Base-by-base conservation (phyloP, 257 asterid genomes). In the Rhazya stricta region DNA sequence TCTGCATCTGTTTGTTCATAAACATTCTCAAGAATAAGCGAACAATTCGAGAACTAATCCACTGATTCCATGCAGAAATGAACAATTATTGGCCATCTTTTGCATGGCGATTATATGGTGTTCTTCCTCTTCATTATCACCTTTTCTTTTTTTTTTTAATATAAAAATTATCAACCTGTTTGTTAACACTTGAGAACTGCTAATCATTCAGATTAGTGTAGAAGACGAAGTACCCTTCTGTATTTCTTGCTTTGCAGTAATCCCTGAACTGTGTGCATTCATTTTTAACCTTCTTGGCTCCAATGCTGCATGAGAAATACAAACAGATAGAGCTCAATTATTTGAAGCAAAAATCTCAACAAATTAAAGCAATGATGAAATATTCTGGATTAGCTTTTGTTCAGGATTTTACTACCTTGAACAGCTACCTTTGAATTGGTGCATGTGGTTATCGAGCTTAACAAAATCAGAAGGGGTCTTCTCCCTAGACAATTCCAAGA, bases 351-450 rank as follows among this genome's bases (percentile, higher is more conserved):
- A 30, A 74, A 19, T 18, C 13, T 21, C 27, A 13, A 19, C 9
- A 43, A 71, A 34, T 4, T 10, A 43, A 10, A 13, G 13, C 10
- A 42, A 42, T 46, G 19, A 46, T 46, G 51, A 46, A 11, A 0
- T 48, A 48, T 12, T 15, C 2, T 48, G 2, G 53, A 13, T 48
- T 48, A 4, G 18, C 15, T 41, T 69, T 30, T 10, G 5, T 0
- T 54, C 4, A 32, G 48, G 29, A 18, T 50, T 30, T 36, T 58
- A 23, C 1, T 79, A 93, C 97, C 98, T 90, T 75, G 95, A 86
- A 75, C 92, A 78, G 79, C 97, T 89, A 62, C 95, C 91, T 75
- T 78, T 88, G 84, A 93, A 88, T 82, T 87, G 98, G 79, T 91
- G 89, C 91, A 93, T 91, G 71, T 21, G 74, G 69, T 73, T 77